Conservation (phyloP, 192 early-diverging fungal species). For the Backusella luteola region DNA sequence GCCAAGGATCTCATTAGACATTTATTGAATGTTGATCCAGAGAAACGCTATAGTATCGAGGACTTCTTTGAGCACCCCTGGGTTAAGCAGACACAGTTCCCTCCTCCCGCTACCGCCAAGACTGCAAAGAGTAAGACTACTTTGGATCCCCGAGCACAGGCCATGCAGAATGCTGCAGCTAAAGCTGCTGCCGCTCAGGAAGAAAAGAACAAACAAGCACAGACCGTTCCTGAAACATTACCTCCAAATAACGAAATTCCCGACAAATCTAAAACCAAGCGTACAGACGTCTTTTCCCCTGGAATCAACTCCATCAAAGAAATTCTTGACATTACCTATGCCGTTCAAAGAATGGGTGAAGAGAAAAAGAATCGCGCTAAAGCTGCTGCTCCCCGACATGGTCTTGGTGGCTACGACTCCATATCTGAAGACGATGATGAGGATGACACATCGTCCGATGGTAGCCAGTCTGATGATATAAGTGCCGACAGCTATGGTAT, state of each 20-base stretch:
- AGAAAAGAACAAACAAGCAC: neutral
- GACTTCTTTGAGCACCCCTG: conserved; percentile 84
- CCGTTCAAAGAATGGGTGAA: conserved; percentile 75
- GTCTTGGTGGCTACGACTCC: conserved; percentile 12
- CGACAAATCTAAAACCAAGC: conserved; percentile 29
- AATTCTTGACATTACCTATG: conserved; percentile 75
- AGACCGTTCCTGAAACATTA: neutral
- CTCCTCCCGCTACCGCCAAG: neutral
- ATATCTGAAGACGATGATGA: conserved; percentile 6
- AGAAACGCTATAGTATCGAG: conserved; percentile 73
- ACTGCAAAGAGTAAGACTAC: neutral
- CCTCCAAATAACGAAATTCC: conserved; percentile 5
- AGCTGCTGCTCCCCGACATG: neutral
- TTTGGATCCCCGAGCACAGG: neutral
- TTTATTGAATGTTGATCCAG: conserved; percentile 69
- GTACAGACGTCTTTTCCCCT: conserved; percentile 51
- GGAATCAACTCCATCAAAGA: conserved; percentile 62
- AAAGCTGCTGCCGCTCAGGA: conserved; percentile 3
- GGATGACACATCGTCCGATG: neutral
- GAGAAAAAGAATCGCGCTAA: conserved; percentile 38
- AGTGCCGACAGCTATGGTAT: neutral
- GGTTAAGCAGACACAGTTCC: conserved; percentile 33
- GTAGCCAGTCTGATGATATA: neutral
- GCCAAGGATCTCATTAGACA: conserved; percentile 73
- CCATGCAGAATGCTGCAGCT: conserved; percentile 19